Conservation (phyloP, 2,329 filamentous ascomycete genomes). For the Diaporthe sp. region DNA sequence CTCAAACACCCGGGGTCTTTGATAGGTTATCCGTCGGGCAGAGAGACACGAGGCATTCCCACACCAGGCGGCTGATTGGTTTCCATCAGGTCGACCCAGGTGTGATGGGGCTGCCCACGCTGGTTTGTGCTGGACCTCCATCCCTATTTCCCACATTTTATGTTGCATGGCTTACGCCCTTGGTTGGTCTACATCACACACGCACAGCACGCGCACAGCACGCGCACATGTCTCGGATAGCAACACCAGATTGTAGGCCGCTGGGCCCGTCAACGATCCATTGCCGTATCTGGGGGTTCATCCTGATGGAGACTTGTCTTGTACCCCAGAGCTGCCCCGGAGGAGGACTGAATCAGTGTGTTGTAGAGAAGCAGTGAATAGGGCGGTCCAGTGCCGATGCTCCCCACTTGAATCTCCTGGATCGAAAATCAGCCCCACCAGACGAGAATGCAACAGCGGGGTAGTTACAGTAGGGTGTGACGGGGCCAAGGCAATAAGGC, state of each 20-base stretch:
- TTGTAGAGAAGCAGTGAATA: neutral
- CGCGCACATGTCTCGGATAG: neutral
- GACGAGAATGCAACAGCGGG: constrained; percentile 31
- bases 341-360: constrained; percentile 19
- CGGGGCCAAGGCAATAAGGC: neutral
- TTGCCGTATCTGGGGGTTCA: neutral
- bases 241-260: neutral
- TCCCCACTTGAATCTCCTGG: constrained; percentile 26
- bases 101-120: constrained; percentile 15
- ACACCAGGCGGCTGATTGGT: constrained; percentile 28
- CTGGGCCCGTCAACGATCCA: constrained; percentile 15
- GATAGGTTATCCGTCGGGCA: constrained; percentile 24
- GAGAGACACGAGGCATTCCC: constrained; percentile 22
- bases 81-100: constrained; percentile 3
- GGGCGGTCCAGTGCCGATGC: constrained; percentile 17
- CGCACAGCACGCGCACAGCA: neutral
- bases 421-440: constrained; percentile 30
- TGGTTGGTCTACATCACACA: neutral
- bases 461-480: neutral
- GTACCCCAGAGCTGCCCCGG: constrained; percentile 25
- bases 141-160: constrained; percentile 2
- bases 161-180: neutral
- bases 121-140: constrained; percentile 4
- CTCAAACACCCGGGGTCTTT: neutral
- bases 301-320: constrained; percentile 14